A percentile compares a stretch with the other conserved stretches of the same genome.
Evolutionary conservation across 1,284 basidiomycete genomes (phyloP).

Genomic region (Thecaphora thlaspeos): DNA sequence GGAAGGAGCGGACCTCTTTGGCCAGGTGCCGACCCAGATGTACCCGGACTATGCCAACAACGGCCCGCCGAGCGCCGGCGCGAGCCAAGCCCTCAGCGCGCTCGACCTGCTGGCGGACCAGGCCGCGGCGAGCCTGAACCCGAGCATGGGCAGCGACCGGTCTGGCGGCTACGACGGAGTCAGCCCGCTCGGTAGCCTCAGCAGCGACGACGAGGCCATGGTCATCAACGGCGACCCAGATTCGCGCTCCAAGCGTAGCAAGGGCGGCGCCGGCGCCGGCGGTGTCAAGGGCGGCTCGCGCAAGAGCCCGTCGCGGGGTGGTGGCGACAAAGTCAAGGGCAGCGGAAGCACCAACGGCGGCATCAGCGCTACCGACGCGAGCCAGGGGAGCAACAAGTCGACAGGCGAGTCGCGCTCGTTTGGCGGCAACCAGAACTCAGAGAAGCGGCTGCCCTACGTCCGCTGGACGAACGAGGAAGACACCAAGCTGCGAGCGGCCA

Average conservation of each 20-base stretch:
- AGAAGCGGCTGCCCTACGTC: slow-evolving; percentile 56
- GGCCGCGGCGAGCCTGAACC: slow-evolving; percentile 52
- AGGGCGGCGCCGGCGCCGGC: slow-evolving; percentile 15
- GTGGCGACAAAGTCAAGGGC: not conserved
- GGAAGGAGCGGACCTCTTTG: slow-evolving; percentile 36
- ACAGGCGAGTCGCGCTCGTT: slow-evolving; percentile 2
- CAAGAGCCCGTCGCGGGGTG: slow-evolving; percentile 1
- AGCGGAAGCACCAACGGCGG: not conserved
- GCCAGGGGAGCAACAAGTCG: not conserved
- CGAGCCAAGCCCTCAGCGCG: slow-evolving; percentile 38
- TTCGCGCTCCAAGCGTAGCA: slow-evolving; percentile 5
- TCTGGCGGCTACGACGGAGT: slow-evolving; percentile 35
- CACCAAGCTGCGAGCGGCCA: slow-evolving; percentile 50
- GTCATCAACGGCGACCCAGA: slow-evolving; percentile 11
- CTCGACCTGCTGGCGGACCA: slow-evolving; percentile 57
- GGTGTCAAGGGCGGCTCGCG: not conserved
- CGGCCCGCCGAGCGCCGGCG: slow-evolving; percentile 15
- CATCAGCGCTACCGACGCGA: not conserved
- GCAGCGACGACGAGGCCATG: slow-evolving; percentile 32
- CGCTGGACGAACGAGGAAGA: slow-evolving; percentile 56
- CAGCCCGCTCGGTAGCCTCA: slow-evolving; percentile 33
- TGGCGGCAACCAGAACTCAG: slow-evolving; percentile 49
- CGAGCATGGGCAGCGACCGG: slow-evolving; percentile 44
- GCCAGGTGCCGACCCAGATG: slow-evolving; percentile 4
- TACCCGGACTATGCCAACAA: slow-evolving; percentile 25